Evolutionary conservation across 1,284 basidiomycete species (phyloP).

Genomic region (Pterulicium gracile): DNA sequence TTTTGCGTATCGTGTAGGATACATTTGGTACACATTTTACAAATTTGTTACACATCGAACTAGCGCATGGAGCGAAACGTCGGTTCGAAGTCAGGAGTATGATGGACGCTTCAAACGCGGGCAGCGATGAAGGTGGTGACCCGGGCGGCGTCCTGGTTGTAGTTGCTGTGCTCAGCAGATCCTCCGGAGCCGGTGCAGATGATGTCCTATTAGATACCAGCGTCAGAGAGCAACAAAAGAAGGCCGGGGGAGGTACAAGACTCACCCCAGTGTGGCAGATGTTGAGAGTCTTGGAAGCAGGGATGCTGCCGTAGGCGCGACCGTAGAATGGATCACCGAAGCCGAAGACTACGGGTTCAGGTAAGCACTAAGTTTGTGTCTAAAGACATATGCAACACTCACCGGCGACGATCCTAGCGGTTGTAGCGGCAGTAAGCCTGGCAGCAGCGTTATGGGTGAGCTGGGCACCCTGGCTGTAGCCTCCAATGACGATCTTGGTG

Average conservation of each 20-base stretch:
- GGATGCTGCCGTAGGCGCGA: not conserved
- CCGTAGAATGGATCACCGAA: conserved; percentile 20
- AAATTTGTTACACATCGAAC: no score
- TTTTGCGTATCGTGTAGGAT: no score
- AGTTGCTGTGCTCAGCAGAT: conserved; percentile 1
- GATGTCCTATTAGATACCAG: conserved; percentile 13
- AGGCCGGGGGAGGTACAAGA: not conserved
- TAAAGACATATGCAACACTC: not conserved
- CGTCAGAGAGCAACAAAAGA: conserved; percentile 16
- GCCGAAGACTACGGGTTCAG: conserved; percentile 18
- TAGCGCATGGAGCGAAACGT: no score
- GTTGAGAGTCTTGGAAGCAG: not conserved
- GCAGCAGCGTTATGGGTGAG: conserved; percentile 23
- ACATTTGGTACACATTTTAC: no score
- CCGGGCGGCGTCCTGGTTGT: conserved; percentile 6
- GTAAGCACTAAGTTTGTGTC: not conserved
- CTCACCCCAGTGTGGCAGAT: not conserved
- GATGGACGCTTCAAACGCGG: not conserved
- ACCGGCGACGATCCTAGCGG: conserved; percentile 20
- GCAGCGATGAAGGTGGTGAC: conserved; percentile 6
- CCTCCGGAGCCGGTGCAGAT: not conserved
- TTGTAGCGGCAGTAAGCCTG: conserved; percentile 18
- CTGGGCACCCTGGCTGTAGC: conserved; percentile 25
- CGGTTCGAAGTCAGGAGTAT: no score
- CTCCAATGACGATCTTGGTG: conserved; percentile 23